Evolutionary conservation across 306 rosid species (phyloP).

Genomic region (Gleditsia sinensis): DNA sequence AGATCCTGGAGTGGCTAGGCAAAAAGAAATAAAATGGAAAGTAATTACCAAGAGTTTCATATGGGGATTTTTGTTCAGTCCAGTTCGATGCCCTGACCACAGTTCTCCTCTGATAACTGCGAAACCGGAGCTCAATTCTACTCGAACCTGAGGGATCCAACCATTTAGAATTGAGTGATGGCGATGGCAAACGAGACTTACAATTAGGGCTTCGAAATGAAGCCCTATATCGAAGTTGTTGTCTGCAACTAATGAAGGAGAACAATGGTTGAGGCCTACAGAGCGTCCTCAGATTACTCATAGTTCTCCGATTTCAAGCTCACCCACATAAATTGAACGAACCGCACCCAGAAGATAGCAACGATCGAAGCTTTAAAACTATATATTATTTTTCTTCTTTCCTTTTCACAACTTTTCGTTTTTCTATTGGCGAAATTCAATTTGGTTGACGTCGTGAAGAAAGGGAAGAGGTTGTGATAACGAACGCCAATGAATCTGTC

Average conservation of each 20-base stretch:
- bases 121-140: slow-evolving; percentile 49
- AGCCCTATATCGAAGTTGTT: slow-evolving; percentile 52
- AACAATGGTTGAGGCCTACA: slow-evolving; percentile 64
- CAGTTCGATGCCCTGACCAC: slow-evolving; percentile 67
- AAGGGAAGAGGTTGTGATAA: slow-evolving; percentile 18
- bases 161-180: slow-evolving; percentile 42
- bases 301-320: slow-evolving; percentile 35
- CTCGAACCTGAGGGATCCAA: slow-evolving; percentile 43
- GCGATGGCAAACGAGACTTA: slow-evolving; percentile 39
- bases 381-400: not conserved
- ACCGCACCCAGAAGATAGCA: not conserved
- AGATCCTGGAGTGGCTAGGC: not conserved
- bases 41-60: slow-evolving; percentile 79
- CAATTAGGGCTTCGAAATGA: slow-evolving; percentile 63
- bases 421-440: not conserved
- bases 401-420: not conserved
- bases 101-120: slow-evolving; percentile 68
- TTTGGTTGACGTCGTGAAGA: slow-evolving; percentile 42
- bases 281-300: slow-evolving; percentile 68
- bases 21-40: slow-evolving; percentile 22
- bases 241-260: slow-evolving; percentile 63
- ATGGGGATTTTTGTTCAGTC: slow-evolving; percentile 80
- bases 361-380: not conserved
- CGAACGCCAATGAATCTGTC: slow-evolving; percentile 32
- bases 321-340: slow-evolving; percentile 7